These are phyloP conservation scores for Trichoderma asperellum DNA, from an alignment of 2,329 filamentous ascomycete genomes.

Conservation along the genomic window DNA sequence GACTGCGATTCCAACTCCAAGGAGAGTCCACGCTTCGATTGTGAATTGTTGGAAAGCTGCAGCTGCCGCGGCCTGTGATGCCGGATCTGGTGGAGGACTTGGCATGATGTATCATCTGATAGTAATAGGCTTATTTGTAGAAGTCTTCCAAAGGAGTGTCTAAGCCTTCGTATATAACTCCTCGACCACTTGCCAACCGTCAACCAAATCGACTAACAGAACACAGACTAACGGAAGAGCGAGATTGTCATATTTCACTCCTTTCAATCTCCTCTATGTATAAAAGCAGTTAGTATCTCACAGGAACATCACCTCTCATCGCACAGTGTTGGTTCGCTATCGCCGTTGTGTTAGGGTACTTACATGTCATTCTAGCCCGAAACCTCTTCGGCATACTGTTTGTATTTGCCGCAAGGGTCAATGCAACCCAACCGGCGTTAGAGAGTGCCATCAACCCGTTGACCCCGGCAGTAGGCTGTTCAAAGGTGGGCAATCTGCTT, in stretches of 20 bases:
- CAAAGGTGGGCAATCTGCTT: not conserved
- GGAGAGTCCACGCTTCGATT: conserved; percentile 48
- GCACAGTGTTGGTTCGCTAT: not conserved
- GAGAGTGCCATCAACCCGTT: not conserved
- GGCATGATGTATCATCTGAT: conserved; percentile 12
- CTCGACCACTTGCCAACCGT: not conserved
- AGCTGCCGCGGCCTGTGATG: conserved; percentile 34
- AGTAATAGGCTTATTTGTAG: not conserved
- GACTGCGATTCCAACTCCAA: conserved; percentile 53
- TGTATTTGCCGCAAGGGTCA: not conserved
- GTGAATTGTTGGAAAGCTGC: conserved; percentile 36
- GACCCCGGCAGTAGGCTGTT: not conserved
- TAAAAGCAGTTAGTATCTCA: not conserved
- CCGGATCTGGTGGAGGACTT: conserved; percentile 28
- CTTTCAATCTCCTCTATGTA: not conserved
- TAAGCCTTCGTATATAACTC: not conserved
- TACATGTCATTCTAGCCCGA: not conserved
- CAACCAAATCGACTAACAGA: not conserved
- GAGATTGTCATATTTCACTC: conserved; percentile 19
- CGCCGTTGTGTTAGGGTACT: not conserved
- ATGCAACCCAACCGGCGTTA: not conserved
- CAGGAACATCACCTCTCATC: not conserved
- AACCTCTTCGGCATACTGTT: not conserved
- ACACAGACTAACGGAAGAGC: not conserved
- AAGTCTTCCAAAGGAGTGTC: not conserved